Percentiles rank a stretch among this genome's conserved stretches.
Evolutionary conservation across 768 basidiomycete species (phyloP).

Genomic region (Favolaschia claudopus): DNA sequence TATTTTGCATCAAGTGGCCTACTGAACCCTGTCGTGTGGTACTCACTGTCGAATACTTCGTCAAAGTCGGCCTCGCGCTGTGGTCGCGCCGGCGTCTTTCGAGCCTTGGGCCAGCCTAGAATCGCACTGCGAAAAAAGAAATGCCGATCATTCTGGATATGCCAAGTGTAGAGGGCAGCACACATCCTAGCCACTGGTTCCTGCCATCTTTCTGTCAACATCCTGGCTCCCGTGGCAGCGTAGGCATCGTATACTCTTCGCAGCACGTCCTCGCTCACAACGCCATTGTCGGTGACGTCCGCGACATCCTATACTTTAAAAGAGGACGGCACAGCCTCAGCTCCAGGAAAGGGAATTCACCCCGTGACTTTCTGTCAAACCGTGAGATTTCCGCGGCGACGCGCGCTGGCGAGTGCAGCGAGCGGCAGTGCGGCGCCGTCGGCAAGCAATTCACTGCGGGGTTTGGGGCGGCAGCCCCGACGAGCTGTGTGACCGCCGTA

Average conservation of each 20-base stretch:
- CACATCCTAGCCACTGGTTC: slow-evolving; percentile 3
- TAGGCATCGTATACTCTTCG: slow-evolving; percentile 15
- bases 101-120: slow-evolving; percentile 2
- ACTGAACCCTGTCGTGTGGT: slow-evolving; percentile 15
- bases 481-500: too few species aligned
- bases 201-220: slow-evolving; percentile 1
- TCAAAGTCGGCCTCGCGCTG: slow-evolving; percentile 18
- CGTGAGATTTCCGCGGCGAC: too few species aligned
- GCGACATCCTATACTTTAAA: too few species aligned
- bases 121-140: slow-evolving; percentile 11
- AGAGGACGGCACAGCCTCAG: too few species aligned
- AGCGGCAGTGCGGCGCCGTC: too few species aligned
- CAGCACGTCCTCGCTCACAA: slow-evolving; percentile 7
- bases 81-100: neutral
- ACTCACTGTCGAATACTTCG: slow-evolving; percentile 11
- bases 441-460: too few species aligned
- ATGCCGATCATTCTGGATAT: slow-evolving; percentile 9
- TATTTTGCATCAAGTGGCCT: slow-evolving; percentile 3
- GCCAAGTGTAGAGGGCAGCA: slow-evolving; percentile 1
- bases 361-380: too few species aligned
- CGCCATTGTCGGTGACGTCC: neutral
- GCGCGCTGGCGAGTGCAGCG: too few species aligned
- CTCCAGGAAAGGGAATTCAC: too few species aligned
- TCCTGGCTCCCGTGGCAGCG: slow-evolving; percentile 3
- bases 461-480: too few species aligned